phyloP scores from a whole-genome alignment of 1,284 basidiomycete species.

The Ceratorhiza oryzae-sativae region DNA sequence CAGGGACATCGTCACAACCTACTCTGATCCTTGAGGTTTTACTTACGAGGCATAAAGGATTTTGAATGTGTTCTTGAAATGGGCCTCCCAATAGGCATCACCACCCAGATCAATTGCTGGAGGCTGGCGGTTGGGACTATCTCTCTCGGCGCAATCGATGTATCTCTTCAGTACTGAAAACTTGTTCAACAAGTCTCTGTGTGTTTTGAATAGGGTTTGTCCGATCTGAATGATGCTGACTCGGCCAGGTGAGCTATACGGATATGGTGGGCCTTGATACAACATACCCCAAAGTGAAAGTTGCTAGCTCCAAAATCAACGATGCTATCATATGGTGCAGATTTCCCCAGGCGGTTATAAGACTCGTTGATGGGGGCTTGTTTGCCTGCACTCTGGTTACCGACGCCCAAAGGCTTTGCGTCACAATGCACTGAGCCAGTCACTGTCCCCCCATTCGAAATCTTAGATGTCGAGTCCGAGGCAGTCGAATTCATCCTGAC shows the following conservation, averaged over 20 bases:
- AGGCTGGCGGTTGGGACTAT: background rate
- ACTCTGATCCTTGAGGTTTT: background rate
- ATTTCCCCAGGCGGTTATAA: no score
- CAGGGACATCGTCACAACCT: background rate
- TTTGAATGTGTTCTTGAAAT: background rate
- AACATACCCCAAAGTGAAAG: background rate
- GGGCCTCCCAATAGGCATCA: background rate
- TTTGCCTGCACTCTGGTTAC: no score
- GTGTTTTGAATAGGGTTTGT: constrained; percentile 5
- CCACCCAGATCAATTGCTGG: background rate
- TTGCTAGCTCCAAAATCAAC: constrained; percentile 17
- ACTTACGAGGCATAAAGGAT: constrained; percentile 16
- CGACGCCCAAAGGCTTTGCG: no score
- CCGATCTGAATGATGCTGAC: no score
- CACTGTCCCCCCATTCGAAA: no score
- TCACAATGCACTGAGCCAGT: no score
- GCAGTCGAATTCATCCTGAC: no score
- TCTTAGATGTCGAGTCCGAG: no score
- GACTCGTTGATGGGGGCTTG: no score
- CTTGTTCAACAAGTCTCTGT: constrained; percentile 4
- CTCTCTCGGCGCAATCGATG: background rate
- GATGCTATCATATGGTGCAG: background rate
- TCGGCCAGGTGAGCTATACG: no score
- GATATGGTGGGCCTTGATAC: background rate
- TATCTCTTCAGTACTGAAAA: background rate